Conservation (phyloP, 1,139 yeast species). For the Hemisphaericaspora lyxosophila region DNA sequence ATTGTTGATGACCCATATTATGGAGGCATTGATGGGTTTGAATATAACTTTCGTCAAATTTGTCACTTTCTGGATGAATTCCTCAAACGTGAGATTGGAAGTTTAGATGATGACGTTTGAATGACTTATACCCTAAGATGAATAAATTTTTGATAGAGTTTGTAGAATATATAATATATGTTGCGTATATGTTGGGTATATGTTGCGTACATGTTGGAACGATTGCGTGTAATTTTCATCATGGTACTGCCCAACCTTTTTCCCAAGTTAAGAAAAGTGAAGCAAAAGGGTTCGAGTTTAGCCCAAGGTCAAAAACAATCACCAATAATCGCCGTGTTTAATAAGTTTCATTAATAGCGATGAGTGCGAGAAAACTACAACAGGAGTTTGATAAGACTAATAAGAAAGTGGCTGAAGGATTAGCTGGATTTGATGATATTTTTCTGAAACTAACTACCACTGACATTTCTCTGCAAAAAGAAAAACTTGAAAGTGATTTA, state of each 20-base stretch:
- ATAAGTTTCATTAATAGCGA: slow-evolving; percentile 11
- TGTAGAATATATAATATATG: neutral
- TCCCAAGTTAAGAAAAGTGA: neutral
- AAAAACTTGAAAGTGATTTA: slow-evolving; percentile 87
- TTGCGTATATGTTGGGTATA: no score
- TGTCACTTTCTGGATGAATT: slow-evolving; percentile 70
- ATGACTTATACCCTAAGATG: no score
- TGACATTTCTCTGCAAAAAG: slow-evolving; percentile 87
- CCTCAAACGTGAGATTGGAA: slow-evolving; percentile 48
- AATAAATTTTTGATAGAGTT: slow-evolving; percentile 5
- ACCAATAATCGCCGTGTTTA: neutral
- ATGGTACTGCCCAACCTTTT: neutral
- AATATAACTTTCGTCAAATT: slow-evolving; percentile 71
- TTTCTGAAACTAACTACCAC: slow-evolving; percentile 83
- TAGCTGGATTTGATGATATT: slow-evolving; percentile 79
- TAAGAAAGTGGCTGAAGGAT: slow-evolving; percentile 94
- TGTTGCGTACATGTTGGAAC: slow-evolving; percentile 2
- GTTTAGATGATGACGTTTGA: no score
- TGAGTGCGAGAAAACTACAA: slow-evolving; percentile 51
- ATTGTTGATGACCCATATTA: slow-evolving; percentile 90
- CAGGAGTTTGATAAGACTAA: slow-evolving; percentile 93
- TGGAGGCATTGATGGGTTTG: slow-evolving; percentile 83
- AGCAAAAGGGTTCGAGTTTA: no score
- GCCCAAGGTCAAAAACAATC: neutral
- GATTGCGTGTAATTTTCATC: neutral